These are phyloP conservation scores for Imleria badia DNA, from an alignment of 768 basidiomycete species.

Conservation along the genomic window DNA sequence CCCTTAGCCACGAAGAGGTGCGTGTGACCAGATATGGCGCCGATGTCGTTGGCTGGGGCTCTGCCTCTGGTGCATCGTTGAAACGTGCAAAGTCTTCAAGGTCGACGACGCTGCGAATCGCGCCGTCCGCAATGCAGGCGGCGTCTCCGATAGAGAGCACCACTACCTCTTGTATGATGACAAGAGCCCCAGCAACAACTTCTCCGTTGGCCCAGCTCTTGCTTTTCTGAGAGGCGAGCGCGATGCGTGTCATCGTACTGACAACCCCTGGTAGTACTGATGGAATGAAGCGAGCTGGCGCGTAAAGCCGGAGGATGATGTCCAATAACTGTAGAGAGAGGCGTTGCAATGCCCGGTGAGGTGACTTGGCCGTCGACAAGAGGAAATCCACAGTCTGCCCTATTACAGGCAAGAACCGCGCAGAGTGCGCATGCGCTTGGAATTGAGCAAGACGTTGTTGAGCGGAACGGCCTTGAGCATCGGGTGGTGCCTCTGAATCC, in stretches of 20 bases:
- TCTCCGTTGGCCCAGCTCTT: conserved; percentile 78
- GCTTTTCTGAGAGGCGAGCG: conserved; percentile 50
- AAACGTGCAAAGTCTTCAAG: conserved; percentile 62
- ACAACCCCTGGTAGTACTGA: conserved; percentile 83
- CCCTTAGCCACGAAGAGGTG: conserved; percentile 76
- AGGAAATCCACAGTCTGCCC: conserved; percentile 81
- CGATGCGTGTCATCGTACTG: conserved; percentile 72
- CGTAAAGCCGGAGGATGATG: conserved; percentile 49
- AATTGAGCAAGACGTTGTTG: conserved; percentile 40
- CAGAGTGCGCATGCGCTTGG: conserved; percentile 38
- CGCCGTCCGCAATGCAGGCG: conserved; percentile 62
- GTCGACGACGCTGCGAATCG: conserved; percentile 49
- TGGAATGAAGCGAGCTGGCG: conserved; percentile 52
- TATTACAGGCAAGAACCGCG: conserved; percentile 68
- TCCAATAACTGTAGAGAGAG: conserved; percentile 58
- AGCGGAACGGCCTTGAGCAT: conserved; percentile 15
- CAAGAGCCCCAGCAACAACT: conserved; percentile 55
- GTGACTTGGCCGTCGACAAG: conserved; percentile 57
- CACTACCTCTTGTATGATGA: conserved; percentile 54
- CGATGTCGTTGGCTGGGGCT: conserved; percentile 24
- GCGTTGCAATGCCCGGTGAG: conserved; percentile 59
- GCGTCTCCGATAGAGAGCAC: conserved; percentile 64
- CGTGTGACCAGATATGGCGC: conserved; percentile 53
- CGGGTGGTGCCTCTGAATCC: conserved; percentile 40
- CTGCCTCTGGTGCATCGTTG: conserved; percentile 11